Conservation (phyloP, 176 grass and related monocot species). For the barley (Hordeum vulgare) region DNA sequence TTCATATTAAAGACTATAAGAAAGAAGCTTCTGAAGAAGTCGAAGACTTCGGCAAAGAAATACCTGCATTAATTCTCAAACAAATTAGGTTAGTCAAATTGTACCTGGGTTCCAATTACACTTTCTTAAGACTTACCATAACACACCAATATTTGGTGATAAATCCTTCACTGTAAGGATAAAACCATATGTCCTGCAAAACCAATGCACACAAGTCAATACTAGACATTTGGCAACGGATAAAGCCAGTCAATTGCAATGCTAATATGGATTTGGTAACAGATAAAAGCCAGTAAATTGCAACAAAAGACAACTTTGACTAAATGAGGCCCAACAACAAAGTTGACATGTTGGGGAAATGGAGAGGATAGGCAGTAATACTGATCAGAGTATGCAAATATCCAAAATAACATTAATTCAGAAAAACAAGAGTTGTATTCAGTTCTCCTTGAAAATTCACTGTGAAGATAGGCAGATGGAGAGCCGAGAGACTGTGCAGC, state of each 20-base stretch:
- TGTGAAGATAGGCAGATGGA: no score
- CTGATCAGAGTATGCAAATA: not conserved
- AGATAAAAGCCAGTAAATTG: not conserved
- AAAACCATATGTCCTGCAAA: constrained; percentile 11
- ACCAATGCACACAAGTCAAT: not conserved
- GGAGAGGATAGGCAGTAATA: not conserved
- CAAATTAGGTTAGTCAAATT: constrained; percentile 14
- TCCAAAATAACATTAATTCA: not conserved
- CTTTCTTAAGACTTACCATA: not conserved
- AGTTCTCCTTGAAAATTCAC: not conserved
- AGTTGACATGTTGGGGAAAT: not conserved
- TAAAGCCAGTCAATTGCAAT: not conserved
- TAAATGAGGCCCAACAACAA: not conserved
- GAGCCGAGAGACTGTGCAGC: no score
- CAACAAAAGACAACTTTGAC: not conserved
- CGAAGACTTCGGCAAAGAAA: constrained; percentile 95
- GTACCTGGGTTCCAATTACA: not conserved
- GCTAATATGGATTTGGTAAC: not conserved
- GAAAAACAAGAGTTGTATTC: not conserved
- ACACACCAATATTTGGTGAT: constrained; percentile 7
- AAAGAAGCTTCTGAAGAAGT: constrained; percentile 93
- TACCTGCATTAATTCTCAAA: constrained; percentile 62
- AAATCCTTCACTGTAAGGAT: not conserved
- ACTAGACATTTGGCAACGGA: not conserved
- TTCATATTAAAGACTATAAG: constrained; percentile 93